A percentile compares a stretch with the other conserved stretches of the same genome.
Evolutionary conservation across 2,329 filamentous ascomycete genomes (phyloP).

Genomic region (Tolypocladium sp.): DNA sequence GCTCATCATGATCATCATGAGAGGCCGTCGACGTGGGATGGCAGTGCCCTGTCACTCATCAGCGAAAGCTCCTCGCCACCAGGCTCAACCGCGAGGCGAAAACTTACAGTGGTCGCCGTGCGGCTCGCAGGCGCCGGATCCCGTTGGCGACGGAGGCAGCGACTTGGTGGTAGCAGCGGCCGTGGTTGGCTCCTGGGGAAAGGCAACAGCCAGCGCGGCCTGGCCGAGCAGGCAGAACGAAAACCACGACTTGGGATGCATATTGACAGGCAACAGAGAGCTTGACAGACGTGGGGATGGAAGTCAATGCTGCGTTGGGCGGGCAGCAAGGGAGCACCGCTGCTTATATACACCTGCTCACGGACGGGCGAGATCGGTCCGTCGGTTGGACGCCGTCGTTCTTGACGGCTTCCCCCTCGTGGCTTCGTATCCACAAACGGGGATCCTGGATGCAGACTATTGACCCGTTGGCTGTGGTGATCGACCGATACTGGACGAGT

Average conservation of each 20-base stretch:
- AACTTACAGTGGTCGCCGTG: slow-evolving; percentile 9
- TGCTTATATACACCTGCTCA: not conserved
- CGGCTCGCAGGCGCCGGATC: slow-evolving; percentile 7
- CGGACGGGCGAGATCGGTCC: not conserved
- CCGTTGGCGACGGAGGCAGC: slow-evolving; percentile 10
- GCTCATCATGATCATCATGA: not conserved
- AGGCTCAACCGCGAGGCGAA: not conserved
- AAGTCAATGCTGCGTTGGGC: not conserved
- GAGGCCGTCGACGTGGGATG: slow-evolving; percentile 1
- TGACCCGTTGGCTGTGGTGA: not conserved
- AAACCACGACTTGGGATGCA: slow-evolving; percentile 7
- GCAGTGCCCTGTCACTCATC: slow-evolving; percentile 7
- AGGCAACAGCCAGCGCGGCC: slow-evolving; percentile 2
- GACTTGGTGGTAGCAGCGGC: not conserved
- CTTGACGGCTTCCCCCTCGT: not conserved
- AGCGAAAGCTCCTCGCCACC: not conserved
- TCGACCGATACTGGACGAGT: not conserved
- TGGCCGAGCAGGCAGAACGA: slow-evolving; percentile 7
- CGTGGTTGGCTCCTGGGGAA: not conserved
- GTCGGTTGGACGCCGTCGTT: not conserved
- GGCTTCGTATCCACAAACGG: not conserved
- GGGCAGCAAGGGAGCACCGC: too few relatives aligned
- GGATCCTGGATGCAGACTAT: not conserved
- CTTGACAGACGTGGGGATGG: not conserved
- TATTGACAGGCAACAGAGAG: not conserved